phyloP scores from a whole-genome alignment of 768 basidiomycete genomes.

The Suillus fuscotomentosus region DNA sequence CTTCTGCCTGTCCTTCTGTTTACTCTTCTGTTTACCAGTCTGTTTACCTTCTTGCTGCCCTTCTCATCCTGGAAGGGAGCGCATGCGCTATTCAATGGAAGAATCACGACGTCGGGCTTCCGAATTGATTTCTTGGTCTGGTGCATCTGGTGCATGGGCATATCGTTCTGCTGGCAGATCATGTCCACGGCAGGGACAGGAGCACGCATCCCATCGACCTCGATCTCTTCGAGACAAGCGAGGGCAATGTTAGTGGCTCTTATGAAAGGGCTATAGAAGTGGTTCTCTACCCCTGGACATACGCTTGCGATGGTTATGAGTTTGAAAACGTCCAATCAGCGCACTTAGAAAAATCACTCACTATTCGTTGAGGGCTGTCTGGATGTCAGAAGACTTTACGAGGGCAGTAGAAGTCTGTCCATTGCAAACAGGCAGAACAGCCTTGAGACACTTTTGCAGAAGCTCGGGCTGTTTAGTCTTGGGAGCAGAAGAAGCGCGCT shows the following conservation, averaged over 20 bases:
- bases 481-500: not conserved
- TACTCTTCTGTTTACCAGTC: no score
- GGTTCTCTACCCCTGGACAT: not conserved
- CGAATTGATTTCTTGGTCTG: not conserved
- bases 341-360: not conserved
- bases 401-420: not conserved
- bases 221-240: not conserved
- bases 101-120: constrained; percentile 3
- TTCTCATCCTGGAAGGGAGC: not conserved
- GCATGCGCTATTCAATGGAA: not conserved
- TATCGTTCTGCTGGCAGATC: not conserved
- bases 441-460: not conserved
- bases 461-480: not conserved
- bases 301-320: not conserved
- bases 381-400: not conserved
- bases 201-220: not conserved
- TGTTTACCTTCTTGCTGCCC: not conserved
- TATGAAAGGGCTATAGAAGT: not conserved
- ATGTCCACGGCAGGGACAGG: not conserved
- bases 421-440: not conserved
- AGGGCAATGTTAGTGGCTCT: not conserved
- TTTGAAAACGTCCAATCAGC: not conserved
- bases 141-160: not conserved
- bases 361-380: not conserved
- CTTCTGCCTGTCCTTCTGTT: not conserved